Base-by-base conservation (phyloP, 805 yeast species). In the Starmera caribaea region DNA sequence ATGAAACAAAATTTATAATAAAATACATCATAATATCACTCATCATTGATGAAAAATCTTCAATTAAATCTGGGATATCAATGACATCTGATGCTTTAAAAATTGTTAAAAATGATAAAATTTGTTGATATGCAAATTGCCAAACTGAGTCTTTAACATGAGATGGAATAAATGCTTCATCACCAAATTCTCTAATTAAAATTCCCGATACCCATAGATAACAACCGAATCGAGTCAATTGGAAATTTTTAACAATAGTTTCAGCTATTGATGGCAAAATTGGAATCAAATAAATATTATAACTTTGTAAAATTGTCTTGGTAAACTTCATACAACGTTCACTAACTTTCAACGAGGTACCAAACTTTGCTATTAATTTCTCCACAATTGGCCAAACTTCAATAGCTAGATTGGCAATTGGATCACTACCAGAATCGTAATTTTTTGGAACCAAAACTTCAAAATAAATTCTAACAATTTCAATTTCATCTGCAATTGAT, bases 161-260 rank as follows among this genome's bases (percentile, higher is more conserved):
- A 8, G 57, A 69, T n/a, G 62, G 59, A 24, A 60, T 62, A 42
- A 65, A 71, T 35, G 71, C 76, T 46, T 76, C 78, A 47, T 78
- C 81, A 27, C 79, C 76, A 58, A 70, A 89, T 44, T 85, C 90
- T 41, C 84, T 75, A 38, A 84, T 76, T 24, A 88, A 64, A 9
- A 82, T 69, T 8, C 96, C 97, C 3, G 95, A 80, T 12, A 85
- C 90, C 92, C 95, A 89, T 41, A 89, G 62, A 54, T 81, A 88
- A 56, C 95, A 85, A 4, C 96, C 97, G 51, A 65, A 74, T 30
- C 77, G 73, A 16, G 81, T 81, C 24, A 63, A 62, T 35, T 76
- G 69, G 62, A 87, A 89, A 1, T 94, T 92, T 31, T 69, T 68
- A 16, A 75, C 80, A 40, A 88, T 68, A 37, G 80, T 61, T 40